Evolutionary conservation across 2,329 filamentous ascomycete genomes (phyloP), one percentile per base, ranked within the genome.

Genomic region (Neocucurbitaria cava): DNA sequence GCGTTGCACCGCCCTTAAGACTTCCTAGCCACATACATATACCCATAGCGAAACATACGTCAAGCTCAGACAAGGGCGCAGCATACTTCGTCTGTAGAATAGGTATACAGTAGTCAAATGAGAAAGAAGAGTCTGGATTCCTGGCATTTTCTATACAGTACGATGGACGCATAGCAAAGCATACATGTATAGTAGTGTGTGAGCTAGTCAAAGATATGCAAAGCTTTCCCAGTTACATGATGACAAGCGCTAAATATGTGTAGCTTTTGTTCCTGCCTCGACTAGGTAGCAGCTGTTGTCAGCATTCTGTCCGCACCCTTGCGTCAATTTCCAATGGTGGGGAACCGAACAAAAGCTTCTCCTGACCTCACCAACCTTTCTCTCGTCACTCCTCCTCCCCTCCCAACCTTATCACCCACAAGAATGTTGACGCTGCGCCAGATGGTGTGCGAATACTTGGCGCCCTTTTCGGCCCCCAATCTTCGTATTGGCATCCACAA

Each of bases 391-490:
- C 17, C 33, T 18, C 20, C 11, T 35, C 15, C 20, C 9, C 45
- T 15, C 15, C 41, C 15, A 15, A n/a, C 23, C 45, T 17, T 6
- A 41, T 24, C 21, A 21, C n/a, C 21, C 13, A n/a, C 15, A 24
- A 43, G 24, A 17, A 18, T 24, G 17, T 23, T 24, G 20, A n/a
- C 38, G 13, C 21, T 10, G 38, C 20, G 5, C 9, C 11, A 2
- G 20, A n/a, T 40, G 20, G 9, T 40, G 36, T 21, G 38, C 20
- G 38, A 24, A 5, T 40, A 17, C 20, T 46, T 49, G 46, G 41
- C 38, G 10, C 38, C n/a, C 42, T 36, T 54, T 50, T 52, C 54
- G 43, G 61, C 57, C 54, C 24, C 54, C 56, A 56, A 55, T 39
- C 30, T 30, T 44, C 56, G 51, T 39, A 45, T 52, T 23, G 39